Base-by-base conservation (phyloP, 371 early-diverging fungal species). In the Conidiobolus incongruus region DNA sequence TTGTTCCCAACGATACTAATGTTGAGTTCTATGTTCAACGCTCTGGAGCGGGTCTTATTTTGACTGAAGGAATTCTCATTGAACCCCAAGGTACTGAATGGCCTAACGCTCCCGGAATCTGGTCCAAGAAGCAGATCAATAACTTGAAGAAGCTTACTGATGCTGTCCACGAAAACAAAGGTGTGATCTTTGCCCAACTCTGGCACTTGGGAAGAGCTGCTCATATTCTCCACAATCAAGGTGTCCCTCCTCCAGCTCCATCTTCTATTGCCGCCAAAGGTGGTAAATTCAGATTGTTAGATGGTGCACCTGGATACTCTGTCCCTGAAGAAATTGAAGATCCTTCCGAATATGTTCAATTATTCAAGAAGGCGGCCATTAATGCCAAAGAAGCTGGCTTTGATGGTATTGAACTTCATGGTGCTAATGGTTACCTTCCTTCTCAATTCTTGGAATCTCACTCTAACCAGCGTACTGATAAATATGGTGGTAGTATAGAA, bases 341-440 rank as follows among this genome's bases (percentile, higher is more conserved):
- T 38, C 34, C 38, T 33, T 10, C 23, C 7, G 29, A 23, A 16
- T 40, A 40, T 30, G 31, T 40, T 3, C 21, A 40, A 22, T 12
- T 16, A 8, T 40, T 28, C 40, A 23, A 28, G 13, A 11, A 40
- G 28, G 40, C 40, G 7, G 40, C 40, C 29, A n/a, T n/a, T n/a
- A n/a, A n/a, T n/a, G n/a, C n/a, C n/a, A n/a, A n/a, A n/a, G n/a
- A n/a, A n/a, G n/a, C n/a, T n/a, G n/a, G n/a, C n/a, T n/a, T n/a
- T n/a, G n/a, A n/a, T n/a, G n/a, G n/a, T n/a, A n/a, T n/a, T 4
- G 74, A 78, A 44, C 58, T 82, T 19, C 81, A 82, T 52, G 63
- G 54, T 42, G 76, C 71, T 0, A 66, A 77, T 37, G 74, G 75
- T 1, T 74, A 70, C 51, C 54, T 77, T 41, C 32, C 72, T 35